phyloP scores from a whole-genome alignment of 148 eudicot genomes.

The Chenopodium album region DNA sequence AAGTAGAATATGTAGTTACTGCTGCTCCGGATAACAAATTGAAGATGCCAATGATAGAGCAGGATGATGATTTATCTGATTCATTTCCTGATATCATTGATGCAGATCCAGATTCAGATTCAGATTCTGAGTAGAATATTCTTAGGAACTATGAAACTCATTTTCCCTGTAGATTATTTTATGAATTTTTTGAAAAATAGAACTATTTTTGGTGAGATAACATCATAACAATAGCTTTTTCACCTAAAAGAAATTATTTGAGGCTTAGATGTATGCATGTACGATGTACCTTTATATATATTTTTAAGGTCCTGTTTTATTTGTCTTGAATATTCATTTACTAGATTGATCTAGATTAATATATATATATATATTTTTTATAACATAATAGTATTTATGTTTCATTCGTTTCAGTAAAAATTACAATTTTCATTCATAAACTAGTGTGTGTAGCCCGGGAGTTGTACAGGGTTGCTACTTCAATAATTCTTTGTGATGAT shows the following conservation, averaged over 20 bases:
- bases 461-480: too few relatives aligned
- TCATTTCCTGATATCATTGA: slow-evolving; percentile 37
- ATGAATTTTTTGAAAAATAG: neutral
- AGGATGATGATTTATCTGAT: slow-evolving; percentile 25
- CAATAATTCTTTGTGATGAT: too few relatives aligned
- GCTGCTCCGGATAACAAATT: neutral
- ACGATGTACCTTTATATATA: neutral
- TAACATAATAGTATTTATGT: too few relatives aligned
- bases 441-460: too few relatives aligned
- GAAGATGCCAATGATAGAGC: slow-evolving; percentile 6
- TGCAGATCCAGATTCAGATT: slow-evolving; percentile 37
- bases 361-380: too few relatives aligned
- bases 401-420: too few relatives aligned
- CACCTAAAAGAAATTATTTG: too few relatives aligned
- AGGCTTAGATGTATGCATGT: neutral
- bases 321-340: too few relatives aligned
- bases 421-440: too few relatives aligned
- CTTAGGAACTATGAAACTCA: neutral
- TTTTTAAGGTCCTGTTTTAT: too few relatives aligned
- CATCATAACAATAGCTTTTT: too few relatives aligned
- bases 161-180: neutral
- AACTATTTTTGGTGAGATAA: neutral
- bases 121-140: slow-evolving; percentile 20
- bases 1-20: slow-evolving; percentile 4
- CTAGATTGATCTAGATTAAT: too few relatives aligned